A percentile compares a stretch with the other conserved stretches of the same genome.
phyloP scores from a whole-genome alignment of 139 green algal genomes.

The Coelastrella sp. region DNA sequence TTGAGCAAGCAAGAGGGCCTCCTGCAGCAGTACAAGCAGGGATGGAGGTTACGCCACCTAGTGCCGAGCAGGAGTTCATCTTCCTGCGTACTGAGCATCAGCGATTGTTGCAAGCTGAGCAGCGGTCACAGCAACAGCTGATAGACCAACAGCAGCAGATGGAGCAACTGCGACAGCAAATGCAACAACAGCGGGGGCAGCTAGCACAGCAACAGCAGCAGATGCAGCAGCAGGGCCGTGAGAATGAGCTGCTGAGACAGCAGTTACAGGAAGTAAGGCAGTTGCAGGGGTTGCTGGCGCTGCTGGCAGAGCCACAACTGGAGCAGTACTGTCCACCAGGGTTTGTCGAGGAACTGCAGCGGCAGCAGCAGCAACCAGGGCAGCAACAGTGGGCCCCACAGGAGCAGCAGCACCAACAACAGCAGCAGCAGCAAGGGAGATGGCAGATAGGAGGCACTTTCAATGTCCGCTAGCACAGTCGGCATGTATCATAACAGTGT shows the following conservation, averaged over 20 bases:
- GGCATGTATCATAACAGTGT: too few relatives aligned
- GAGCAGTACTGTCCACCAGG: neutral
- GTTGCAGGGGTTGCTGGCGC: neutral
- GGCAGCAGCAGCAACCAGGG: neutral
- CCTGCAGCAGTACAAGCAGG: too few relatives aligned
- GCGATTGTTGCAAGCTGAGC: neutral
- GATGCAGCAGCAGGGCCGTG: neutral
- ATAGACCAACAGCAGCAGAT: neutral
- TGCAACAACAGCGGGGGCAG: neutral
- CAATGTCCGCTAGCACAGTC: too few relatives aligned
- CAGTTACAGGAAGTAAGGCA: neutral
- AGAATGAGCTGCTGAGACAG: neutral
- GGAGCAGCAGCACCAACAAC: too few relatives aligned
- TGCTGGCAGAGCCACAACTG: neutral
- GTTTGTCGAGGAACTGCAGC: neutral
- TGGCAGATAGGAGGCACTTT: too few relatives aligned
- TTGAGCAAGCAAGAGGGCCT: too few relatives aligned
- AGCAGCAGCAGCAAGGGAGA: too few relatives aligned
- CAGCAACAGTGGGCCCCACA: neutral
- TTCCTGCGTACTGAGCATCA: neutral
- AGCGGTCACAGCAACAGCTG: neutral
- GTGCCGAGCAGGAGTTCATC: neutral
- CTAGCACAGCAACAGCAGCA: neutral
- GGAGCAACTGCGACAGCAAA: neutral
- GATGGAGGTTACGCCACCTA: neutral